Base-by-base conservation (phyloP, 1,284 basidiomycete species). In the Puccinia sorghi region DNA sequence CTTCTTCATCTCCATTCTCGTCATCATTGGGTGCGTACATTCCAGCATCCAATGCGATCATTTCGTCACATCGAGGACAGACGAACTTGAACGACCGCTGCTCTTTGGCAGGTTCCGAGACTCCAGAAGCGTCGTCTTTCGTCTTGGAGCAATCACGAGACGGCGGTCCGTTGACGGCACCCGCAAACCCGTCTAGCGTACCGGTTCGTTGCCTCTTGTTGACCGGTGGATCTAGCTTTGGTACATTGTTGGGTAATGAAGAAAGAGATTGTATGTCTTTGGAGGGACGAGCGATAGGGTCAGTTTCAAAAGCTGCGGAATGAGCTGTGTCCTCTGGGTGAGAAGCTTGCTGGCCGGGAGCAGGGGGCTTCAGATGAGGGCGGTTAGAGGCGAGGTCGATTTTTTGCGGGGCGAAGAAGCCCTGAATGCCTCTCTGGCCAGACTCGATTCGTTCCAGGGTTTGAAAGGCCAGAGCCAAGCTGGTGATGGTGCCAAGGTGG, bases 381-480 rank as follows among this genome's bases (percentile, higher is more conserved):
- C 27, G 32, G 32, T 41, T 22, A 9, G 17, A 48, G 37, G 32
- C 11, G 17, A 25, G 13, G 15, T 7, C 5, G 25, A 22, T 27
- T 27, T 50, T 37, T 64, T 75, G 27, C 2, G 37, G 27, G 46
- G 25, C 37, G 17, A 75, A 75, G 48, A 75, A 75, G 32, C 59
- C 43, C 48, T 66, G 54, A 52, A 75, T 75, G 13, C 46, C 61
- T 43, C 61, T 48, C 43, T 75, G 73, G 20, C 73, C 73, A 43
- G 59, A 22, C n/a, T 75, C 73, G 39, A 75, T 32, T 0, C 73
- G 54, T n/a, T 75, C 73, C 3, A 75, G 39, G 57, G 22, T 64
- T 25, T 75, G 73, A 64, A 75, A 75, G 11, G 73, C 73, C 20
- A 75, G n/a, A 12, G 59, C 54, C 50, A 75, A 41, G 39, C 73